phyloP scores from a whole-genome alignment of 208 protist genomes.

The Porcisia hertigi region DNA sequence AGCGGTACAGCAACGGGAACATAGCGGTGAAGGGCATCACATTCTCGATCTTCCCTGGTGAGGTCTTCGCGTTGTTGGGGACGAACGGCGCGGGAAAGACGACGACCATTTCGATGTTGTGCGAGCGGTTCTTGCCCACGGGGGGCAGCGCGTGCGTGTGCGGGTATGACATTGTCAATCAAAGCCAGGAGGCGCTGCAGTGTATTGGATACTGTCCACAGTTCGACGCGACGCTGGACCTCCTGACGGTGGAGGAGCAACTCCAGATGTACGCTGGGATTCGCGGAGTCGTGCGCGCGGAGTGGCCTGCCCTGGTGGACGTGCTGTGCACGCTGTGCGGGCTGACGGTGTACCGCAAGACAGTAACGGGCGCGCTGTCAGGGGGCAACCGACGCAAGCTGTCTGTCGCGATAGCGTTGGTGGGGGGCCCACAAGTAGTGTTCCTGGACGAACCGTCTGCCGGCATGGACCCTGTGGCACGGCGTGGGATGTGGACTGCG shows the following conservation, averaged over 20 bases:
- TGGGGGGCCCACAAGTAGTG: slow-evolving; percentile 60
- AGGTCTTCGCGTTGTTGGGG: slow-evolving; percentile 89
- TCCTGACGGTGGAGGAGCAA: slow-evolving; percentile 94
- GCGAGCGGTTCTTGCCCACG: slow-evolving; percentile 73
- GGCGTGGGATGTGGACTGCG: slow-evolving; percentile 67
- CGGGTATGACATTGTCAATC: slow-evolving; percentile 53
- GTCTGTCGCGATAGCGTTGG: slow-evolving; percentile 62
- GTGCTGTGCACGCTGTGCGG: slow-evolving; percentile 40
- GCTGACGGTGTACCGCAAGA: slow-evolving; percentile 37
- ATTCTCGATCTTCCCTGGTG: slow-evolving; percentile 64
- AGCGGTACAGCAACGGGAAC: slow-evolving; percentile 27
- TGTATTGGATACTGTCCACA: slow-evolving; percentile 96
- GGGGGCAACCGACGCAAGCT: slow-evolving; percentile 84
- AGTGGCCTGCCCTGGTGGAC: slow-evolving; percentile 32
- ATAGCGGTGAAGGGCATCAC: slow-evolving; percentile 68
- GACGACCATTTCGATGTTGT: slow-evolving; percentile 82
- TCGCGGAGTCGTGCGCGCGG: slow-evolving; percentile 35
- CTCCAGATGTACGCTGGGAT: slow-evolving; percentile 52
- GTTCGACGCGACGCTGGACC: slow-evolving; percentile 91
- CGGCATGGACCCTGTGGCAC: slow-evolving; percentile 68
- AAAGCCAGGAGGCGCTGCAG: slow-evolving; percentile 45
- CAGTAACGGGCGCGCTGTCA: slow-evolving; percentile 30
- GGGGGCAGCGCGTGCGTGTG: slow-evolving; percentile 59
- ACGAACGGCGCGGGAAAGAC: slow-evolving; percentile 93
- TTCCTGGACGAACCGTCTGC: slow-evolving; percentile 79